A percentile compares a stretch with the other conserved stretches of the same genome.
Conservation (phyloP, 768 basidiomycete genomes). For the Panaeolus cyanescens region DNA sequence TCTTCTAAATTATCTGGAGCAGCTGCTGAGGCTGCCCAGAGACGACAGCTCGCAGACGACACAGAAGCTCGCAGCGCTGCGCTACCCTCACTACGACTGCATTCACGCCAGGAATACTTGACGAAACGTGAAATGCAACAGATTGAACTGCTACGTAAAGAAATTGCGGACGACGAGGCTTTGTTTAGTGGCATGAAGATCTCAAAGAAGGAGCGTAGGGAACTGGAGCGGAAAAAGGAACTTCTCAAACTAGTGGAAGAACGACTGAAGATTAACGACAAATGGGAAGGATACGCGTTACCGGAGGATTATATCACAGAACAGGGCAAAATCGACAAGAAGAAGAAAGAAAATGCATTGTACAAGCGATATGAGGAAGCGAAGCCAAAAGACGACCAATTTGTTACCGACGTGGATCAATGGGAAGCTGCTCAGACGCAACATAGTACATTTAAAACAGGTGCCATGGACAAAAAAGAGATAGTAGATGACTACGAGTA, state of each 20-base stretch:
- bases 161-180: constrained; percentile 93
- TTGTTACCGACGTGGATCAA: constrained; percentile 95
- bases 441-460: constrained; percentile 87
- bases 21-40: constrained; percentile 80
- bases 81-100: constrained; percentile 76
- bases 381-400: constrained; percentile 89
- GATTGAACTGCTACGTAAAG: constrained; percentile 88
- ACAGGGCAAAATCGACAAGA: constrained; percentile 97
- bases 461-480: constrained; percentile 88
- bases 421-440: constrained; percentile 94
- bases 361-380: constrained; percentile 96
- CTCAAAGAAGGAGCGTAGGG: constrained; percentile 77
- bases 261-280: constrained; percentile 91
- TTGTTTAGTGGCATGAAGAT: constrained; percentile 91
- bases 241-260: constrained; percentile 91
- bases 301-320: constrained; percentile 99
- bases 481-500: constrained; percentile 90
- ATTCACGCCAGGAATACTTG: constrained; percentile 93
- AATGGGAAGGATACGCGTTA: constrained; percentile 92
- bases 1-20: constrained; percentile 76
- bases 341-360: constrained; percentile 90
- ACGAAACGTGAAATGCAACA: constrained; percentile 96
- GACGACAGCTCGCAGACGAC: constrained; percentile 84
- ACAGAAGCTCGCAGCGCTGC: constrained; percentile 52
- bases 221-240: constrained; percentile 92